Evolutionary conservation across 23 red algal genomes (phyloP).

Genomic region (Cyanidium caldarium): DNA sequence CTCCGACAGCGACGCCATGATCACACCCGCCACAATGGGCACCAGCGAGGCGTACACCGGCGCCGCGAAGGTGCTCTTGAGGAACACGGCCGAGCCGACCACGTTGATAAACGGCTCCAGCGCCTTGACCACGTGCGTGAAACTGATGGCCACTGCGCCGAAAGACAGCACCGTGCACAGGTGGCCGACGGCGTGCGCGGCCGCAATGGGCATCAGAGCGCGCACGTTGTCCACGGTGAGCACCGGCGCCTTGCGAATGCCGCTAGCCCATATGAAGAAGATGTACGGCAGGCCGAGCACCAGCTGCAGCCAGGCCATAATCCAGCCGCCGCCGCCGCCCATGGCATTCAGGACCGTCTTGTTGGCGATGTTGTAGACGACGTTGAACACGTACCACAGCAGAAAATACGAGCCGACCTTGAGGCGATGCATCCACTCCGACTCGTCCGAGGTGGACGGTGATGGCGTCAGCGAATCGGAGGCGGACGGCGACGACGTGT

Average conservation of each 20-base stretch:
- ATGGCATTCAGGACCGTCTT: constrained; percentile 64
- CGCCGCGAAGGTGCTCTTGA: constrained; percentile 47
- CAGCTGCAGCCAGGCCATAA: constrained; percentile 70
- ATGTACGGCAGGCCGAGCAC: constrained; percentile 52
- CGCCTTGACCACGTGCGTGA: constrained; percentile 94
- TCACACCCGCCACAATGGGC: constrained; percentile 67
- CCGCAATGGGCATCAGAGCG: constrained; percentile 46
- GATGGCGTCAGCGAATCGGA: too few relatives aligned
- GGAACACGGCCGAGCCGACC: constrained; percentile 47
- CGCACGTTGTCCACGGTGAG: constrained; percentile 43
- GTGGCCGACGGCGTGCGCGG: constrained; percentile 68
- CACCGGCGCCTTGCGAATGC: constrained; percentile 27
- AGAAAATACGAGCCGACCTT: constrained; percentile 56
- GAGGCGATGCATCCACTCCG: too few relatives aligned
- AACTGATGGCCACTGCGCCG: constrained; percentile 75
- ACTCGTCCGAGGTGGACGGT: too few relatives aligned
- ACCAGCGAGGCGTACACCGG: constrained; percentile 56
- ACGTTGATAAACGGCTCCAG: constrained; percentile 66
- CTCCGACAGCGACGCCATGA: constrained; percentile 66
- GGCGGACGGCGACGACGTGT: too few relatives aligned
- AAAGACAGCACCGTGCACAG: constrained; percentile 71
- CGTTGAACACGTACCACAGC: constrained; percentile 87
- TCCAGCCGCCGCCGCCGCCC: constrained; percentile 67
- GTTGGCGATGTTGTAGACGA: constrained; percentile 88
- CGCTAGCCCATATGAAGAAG: constrained; percentile 30